Conservation (phyloP, 2,329 filamentous ascomycete species). For the Intubia oerlemansii region DNA sequence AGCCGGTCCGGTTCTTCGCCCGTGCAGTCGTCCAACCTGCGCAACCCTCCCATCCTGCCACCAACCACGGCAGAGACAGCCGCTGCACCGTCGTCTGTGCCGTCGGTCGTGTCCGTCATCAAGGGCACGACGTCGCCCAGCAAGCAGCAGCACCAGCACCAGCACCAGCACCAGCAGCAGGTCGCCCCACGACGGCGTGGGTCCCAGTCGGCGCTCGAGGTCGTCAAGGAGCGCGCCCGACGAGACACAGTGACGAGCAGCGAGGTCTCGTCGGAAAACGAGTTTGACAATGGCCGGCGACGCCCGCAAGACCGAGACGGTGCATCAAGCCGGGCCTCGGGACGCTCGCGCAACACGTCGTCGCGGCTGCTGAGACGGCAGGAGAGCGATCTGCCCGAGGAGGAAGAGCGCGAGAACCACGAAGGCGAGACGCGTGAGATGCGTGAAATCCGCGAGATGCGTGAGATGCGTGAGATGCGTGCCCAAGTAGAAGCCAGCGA, state of each 20-base stretch:
- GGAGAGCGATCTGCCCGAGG: slow-evolving; percentile 29
- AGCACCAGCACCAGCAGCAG: no score
- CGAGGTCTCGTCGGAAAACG: slow-evolving; percentile 66
- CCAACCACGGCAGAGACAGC: slow-evolving; percentile 1
- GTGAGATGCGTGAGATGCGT: background rate
- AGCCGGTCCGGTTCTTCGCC: slow-evolving; percentile 77
- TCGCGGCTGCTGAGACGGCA: slow-evolving; percentile 15
- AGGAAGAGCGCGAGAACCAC: slow-evolving; percentile 19
- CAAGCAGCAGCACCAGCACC: background rate
- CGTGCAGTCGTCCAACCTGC: slow-evolving; percentile 42
- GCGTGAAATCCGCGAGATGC: no score
- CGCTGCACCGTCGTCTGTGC: slow-evolving; percentile 12
- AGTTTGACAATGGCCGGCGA: slow-evolving; percentile 33
- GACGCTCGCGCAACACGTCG: slow-evolving; percentile 1
- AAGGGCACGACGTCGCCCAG: background rate
- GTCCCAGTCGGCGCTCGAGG: slow-evolving; percentile 50
- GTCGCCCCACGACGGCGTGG: slow-evolving; percentile 33
- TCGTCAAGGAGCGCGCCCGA: slow-evolving; percentile 45
- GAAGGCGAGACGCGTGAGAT: no score
- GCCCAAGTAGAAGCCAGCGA: slow-evolving; percentile 17
- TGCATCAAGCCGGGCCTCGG: slow-evolving; percentile 8
- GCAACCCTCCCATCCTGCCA: slow-evolving; percentile 28
- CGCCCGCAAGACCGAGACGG: slow-evolving; percentile 36
- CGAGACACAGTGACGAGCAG: slow-evolving; percentile 65
- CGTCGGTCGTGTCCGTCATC: background rate